Evolutionary conservation across 2,329 filamentous ascomycete species (phyloP).

Genomic region (Xylaria sp.): DNA sequence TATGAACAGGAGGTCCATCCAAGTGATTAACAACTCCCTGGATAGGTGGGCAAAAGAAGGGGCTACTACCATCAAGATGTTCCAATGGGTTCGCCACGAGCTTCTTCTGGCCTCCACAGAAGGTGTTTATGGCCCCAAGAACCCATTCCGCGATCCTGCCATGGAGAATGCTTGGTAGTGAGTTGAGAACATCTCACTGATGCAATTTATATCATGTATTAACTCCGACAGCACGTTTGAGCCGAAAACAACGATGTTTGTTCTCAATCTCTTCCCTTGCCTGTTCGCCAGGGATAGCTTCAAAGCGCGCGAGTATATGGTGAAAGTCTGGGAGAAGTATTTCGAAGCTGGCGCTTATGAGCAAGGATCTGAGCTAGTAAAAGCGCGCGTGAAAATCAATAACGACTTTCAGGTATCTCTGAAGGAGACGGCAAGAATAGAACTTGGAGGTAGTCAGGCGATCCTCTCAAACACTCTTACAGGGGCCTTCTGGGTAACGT

Average conservation of each 20-base stretch:
- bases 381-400: slow-evolving; percentile 16
- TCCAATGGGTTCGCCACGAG: slow-evolving; percentile 24
- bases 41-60: slow-evolving; percentile 3
- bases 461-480: slow-evolving; percentile 17
- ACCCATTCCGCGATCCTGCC: slow-evolving; percentile 24
- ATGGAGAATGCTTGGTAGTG: slow-evolving; percentile 24
- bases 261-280: slow-evolving; percentile 9
- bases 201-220: too few species aligned
- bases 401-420: slow-evolving; percentile 2
- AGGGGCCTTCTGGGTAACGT: slow-evolving; percentile 20
- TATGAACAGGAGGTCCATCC: slow-evolving; percentile 19
- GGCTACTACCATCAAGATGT: slow-evolving; percentile 16
- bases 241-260: slow-evolving; percentile 16
- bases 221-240: slow-evolving; percentile 18
- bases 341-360: slow-evolving; percentile 12
- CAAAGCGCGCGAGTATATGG: slow-evolving; percentile 22
- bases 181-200: slow-evolving; percentile 4
- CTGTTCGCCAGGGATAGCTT: slow-evolving; percentile 9
- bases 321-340: slow-evolving; percentile 15
- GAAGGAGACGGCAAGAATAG: slow-evolving; percentile 16
- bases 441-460: slow-evolving; percentile 12
- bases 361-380: slow-evolving; percentile 9
- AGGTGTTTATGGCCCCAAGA: slow-evolving; percentile 26
- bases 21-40: slow-evolving; percentile 18
- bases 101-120: slow-evolving; percentile 23